Evolutionary conservation across 2,329 filamentous ascomycete species (phyloP).

Genomic region (Cercospora brassicicola): DNA sequence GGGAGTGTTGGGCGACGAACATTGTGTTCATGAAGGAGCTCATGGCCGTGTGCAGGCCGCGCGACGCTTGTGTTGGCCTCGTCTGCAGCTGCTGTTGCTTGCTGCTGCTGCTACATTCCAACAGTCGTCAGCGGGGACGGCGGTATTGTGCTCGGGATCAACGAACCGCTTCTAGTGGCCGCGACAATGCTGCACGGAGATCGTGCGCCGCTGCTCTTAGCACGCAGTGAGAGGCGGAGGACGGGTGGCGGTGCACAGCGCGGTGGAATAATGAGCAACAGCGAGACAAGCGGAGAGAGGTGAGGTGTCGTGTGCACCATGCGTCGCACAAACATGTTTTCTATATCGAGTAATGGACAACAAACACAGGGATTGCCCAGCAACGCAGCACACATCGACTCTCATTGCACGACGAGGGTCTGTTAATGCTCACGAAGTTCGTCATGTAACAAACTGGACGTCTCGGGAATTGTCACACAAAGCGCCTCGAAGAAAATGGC

Average conservation of each 20-base stretch:
- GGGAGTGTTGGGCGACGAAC: constrained; percentile 55
- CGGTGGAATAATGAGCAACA: neutral
- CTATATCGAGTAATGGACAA: constrained; percentile 6
- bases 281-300: neutral
- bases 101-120: constrained; percentile 4
- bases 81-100: neutral
- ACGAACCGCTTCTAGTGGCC: constrained; percentile 2
- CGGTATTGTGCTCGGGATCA: constrained; percentile 3
- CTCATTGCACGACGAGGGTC: neutral
- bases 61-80: neutral
- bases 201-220: neutral
- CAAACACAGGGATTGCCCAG: neutral
- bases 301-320: neutral
- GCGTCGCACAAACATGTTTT: neutral
- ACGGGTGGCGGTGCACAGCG: neutral
- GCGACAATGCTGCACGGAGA: neutral
- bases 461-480: neutral
- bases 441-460: neutral
- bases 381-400: neutral
- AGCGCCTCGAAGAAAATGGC: neutral
- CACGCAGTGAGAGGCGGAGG: neutral
- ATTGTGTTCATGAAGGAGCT: constrained; percentile 79
- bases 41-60: constrained; percentile 49
- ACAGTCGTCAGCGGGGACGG: constrained; percentile 1
- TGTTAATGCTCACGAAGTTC: neutral